These are phyloP conservation scores for Coemansia sp. DNA, from an alignment of 371 early-diverging fungal species.

Conservation along the genomic window DNA sequence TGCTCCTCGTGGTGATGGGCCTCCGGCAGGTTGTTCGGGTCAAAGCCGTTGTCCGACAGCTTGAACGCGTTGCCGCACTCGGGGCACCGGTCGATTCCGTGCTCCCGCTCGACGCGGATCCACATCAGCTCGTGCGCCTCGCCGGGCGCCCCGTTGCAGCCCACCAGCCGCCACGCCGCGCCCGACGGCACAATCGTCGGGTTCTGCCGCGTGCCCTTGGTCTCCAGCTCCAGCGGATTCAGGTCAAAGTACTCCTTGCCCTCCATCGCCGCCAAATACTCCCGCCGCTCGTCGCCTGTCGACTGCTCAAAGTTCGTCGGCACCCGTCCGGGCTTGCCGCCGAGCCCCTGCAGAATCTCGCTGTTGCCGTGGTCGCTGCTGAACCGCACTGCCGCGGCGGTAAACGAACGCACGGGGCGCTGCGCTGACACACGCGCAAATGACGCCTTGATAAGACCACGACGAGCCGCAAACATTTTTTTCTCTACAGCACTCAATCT, in stretches of 20 bases:
- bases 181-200: slow-evolving; percentile 86
- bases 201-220: slow-evolving; percentile 78
- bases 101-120: slow-evolving; percentile 73
- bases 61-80: slow-evolving; percentile 91
- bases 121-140: slow-evolving; percentile 87
- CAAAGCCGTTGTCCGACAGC: slow-evolving; percentile 52
- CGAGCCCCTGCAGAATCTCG: slow-evolving; percentile 56
- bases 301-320: slow-evolving; percentile 90
- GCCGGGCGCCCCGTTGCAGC: slow-evolving; percentile 88
- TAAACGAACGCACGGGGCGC: slow-evolving; percentile 25
- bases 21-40: slow-evolving; percentile 22
- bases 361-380: slow-evolving; percentile 15
- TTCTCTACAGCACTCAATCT: background rate
- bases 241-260: slow-evolving; percentile 89
- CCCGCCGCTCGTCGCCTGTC: slow-evolving; percentile 90
- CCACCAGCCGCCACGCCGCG: slow-evolving; percentile 83
- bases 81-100: slow-evolving; percentile 90
- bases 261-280: slow-evolving; percentile 80
- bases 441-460: slow-evolving; percentile 32
- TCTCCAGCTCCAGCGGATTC: slow-evolving; percentile 73
- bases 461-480: slow-evolving; percentile 40
- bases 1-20: slow-evolving; percentile 14
- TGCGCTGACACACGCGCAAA: slow-evolving; percentile 14
- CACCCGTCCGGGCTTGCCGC: slow-evolving; percentile 60
- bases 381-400: slow-evolving; percentile 23